Percentiles rank a stretch among this genome's conserved stretches.
Conservation (phyloP, 2,329 filamentous ascomycete species). For the Colletotrichum sp. region DNA sequence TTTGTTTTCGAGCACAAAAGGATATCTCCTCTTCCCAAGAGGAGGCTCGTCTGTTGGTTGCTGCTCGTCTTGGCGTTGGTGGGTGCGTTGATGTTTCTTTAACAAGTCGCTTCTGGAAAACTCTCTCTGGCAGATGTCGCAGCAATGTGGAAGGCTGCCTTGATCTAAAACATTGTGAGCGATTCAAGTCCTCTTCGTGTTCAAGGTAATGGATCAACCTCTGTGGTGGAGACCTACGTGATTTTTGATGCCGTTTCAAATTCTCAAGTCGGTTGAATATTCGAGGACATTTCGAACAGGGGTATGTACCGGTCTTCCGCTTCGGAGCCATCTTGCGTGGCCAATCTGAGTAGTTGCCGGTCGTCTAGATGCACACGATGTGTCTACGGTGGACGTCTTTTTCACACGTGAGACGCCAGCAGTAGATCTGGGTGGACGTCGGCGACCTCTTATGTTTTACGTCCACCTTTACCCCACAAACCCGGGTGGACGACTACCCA, state of each 20-base stretch:
- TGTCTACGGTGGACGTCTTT: not conserved
- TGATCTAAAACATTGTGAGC: not conserved
- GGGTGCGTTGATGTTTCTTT: conserved; percentile 1
- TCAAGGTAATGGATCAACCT: not conserved
- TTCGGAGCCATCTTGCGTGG: not conserved
- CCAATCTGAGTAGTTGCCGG: not conserved
- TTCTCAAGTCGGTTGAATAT: conserved; percentile 1
- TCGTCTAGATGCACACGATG: not conserved
- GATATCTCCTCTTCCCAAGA: not conserved
- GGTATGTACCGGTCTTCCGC: not conserved
- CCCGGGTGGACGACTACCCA: not conserved
- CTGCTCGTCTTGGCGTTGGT: not conserved
- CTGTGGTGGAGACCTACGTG: not conserved
- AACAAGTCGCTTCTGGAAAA: not conserved
- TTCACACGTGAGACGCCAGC: not conserved
- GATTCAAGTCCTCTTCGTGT: not conserved
- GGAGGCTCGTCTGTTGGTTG: not conserved
- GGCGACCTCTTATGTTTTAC: not conserved
- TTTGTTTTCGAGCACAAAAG: not conserved
- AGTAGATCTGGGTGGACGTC: not conserved
- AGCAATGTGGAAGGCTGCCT: not conserved
- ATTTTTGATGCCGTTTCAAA: conserved; percentile 7
- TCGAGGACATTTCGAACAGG: not conserved
- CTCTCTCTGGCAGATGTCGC: not conserved
- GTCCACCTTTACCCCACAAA: not conserved